Evolutionary conservation across 2,329 filamentous ascomycete genomes (phyloP).

Genomic region (Hansfordia pulvinata): DNA sequence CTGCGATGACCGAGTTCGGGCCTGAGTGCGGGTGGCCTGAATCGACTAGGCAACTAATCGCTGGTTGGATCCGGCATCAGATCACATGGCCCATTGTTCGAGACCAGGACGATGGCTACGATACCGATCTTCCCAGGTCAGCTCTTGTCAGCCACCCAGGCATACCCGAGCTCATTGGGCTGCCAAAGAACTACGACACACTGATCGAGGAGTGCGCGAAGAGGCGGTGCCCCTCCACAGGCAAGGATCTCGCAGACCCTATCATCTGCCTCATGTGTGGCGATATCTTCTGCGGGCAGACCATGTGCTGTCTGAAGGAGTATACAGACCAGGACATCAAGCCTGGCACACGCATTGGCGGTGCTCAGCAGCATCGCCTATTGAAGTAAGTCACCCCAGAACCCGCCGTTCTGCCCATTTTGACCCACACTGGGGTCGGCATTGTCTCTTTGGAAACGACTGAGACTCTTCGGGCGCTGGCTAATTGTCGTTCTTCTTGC

Average conservation of each 20-base stretch:
- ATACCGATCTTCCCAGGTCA: slow-evolving; percentile 19
- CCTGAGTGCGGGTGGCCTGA: slow-evolving; percentile 34
- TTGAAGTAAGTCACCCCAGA: slow-evolving; percentile 44
- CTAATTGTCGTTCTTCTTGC: slow-evolving; percentile 10
- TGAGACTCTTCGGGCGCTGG: too few species aligned
- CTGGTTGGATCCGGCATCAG: slow-evolving; percentile 64
- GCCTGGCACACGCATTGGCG: slow-evolving; percentile 45
- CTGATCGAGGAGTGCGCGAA: slow-evolving; percentile 86
- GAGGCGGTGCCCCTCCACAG: slow-evolving; percentile 72
- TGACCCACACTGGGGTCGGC: neutral
- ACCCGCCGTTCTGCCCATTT: neutral
- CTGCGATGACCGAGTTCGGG: slow-evolving; percentile 34
- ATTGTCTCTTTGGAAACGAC: too few species aligned
- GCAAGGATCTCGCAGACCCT: slow-evolving; percentile 82
- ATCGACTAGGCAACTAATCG: slow-evolving; percentile 29
- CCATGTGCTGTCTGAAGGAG: slow-evolving; percentile 71
- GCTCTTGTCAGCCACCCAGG: slow-evolving; percentile 61
- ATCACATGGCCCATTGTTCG: slow-evolving; percentile 19
- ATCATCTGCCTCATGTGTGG: slow-evolving; percentile 90
- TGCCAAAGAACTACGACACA: slow-evolving; percentile 84
- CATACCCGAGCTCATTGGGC: slow-evolving; percentile 85
- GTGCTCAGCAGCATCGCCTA: slow-evolving; percentile 80
- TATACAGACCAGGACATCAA: slow-evolving; percentile 29
- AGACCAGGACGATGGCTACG: slow-evolving; percentile 4
- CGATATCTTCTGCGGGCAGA: slow-evolving; percentile 92